phyloP scores from a whole-genome alignment of 768 basidiomycete species.

The Amanita jacksonii region DNA sequence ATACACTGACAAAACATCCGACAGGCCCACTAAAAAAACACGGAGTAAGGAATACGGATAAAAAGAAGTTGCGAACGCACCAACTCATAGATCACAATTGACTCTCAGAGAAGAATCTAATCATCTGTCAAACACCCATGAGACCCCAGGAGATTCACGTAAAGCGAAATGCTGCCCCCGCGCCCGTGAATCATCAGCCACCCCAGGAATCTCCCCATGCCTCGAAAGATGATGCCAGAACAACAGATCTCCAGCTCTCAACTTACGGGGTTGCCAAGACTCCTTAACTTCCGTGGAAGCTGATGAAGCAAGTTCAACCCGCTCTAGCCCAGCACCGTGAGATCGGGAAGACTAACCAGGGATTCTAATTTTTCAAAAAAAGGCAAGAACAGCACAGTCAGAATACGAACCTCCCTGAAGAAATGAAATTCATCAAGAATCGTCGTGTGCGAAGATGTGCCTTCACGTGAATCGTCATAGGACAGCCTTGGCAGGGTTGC shows the following conservation, averaged over 20 bases:
- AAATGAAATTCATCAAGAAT: no score
- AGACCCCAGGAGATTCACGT: conserved; percentile 13
- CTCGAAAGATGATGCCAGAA: conserved; percentile 72
- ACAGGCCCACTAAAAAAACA: no score
- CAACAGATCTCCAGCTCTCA: conserved; percentile 51
- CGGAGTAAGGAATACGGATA: neutral
- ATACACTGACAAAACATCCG: no score
- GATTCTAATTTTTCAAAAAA: no score
- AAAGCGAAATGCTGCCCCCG: conserved; percentile 18
- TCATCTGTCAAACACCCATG: conserved; percentile 26
- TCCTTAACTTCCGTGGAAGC: conserved; percentile 32
- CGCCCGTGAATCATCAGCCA: conserved; percentile 52
- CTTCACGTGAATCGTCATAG: no score
- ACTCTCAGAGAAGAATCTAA: conserved; percentile 2
- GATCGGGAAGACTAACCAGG: conserved; percentile 18
- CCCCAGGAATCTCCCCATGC: conserved; percentile 64
- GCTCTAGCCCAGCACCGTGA: conserved; percentile 17
- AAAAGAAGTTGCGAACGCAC: no score
- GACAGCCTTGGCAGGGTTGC: neutral
- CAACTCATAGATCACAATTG: conserved; percentile 1
- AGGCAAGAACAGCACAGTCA: no score
- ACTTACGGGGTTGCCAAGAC: conserved; percentile 25
- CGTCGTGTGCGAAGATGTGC: no score
- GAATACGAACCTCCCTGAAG: no score
- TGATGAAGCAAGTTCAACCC: conserved; percentile 8